A percentile compares a stretch with the other conserved stretches of the same genome.
Evolutionary conservation across 169 alveolate species (phyloP).

Genomic region (Plasmodium berghei): DNA sequence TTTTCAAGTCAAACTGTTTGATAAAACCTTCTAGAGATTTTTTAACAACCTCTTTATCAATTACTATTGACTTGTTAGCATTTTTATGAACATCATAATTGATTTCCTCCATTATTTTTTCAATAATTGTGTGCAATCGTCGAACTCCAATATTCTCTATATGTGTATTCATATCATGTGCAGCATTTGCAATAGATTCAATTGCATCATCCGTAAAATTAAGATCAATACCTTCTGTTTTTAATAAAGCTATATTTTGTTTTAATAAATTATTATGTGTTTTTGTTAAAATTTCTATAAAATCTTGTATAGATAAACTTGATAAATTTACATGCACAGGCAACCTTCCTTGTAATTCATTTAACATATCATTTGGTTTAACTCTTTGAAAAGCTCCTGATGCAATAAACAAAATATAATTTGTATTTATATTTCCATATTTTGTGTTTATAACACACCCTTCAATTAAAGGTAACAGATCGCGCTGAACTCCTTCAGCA

Average conservation of each 20-base stretch:
- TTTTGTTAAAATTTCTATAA: conserved; percentile 84
- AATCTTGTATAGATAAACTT: conserved; percentile 87
- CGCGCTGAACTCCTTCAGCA: conserved; percentile 94
- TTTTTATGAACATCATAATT: conserved; percentile 61
- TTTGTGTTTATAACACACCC: conserved; percentile 91
- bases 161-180: conserved; percentile 86
- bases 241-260: conserved; percentile 87
- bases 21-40: conserved; percentile 63
- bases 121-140: conserved; percentile 91
- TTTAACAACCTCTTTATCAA: conserved; percentile 61
- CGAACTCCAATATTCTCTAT: conserved; percentile 94
- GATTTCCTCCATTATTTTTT: conserved; percentile 78
- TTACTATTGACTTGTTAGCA: conserved; percentile 44
- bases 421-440: conserved; percentile 89
- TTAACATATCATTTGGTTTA: conserved; percentile 90
- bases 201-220: conserved; percentile 86
- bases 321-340: conserved; percentile 90
- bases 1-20: conserved; percentile 70
- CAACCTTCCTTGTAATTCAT: conserved; percentile 93
- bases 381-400: conserved; percentile 93
- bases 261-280: conserved; percentile 87
- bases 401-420: conserved; percentile 91
- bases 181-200: conserved; percentile 77
- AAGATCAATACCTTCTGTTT: conserved; percentile 87
- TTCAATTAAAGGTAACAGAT: conserved; percentile 91